Percentiles rank a stretch among this genome's conserved stretches.
Evolutionary conservation across 1,139 yeast species (phyloP).

Genomic region (Nadsonia starkeyi-henricii): DNA sequence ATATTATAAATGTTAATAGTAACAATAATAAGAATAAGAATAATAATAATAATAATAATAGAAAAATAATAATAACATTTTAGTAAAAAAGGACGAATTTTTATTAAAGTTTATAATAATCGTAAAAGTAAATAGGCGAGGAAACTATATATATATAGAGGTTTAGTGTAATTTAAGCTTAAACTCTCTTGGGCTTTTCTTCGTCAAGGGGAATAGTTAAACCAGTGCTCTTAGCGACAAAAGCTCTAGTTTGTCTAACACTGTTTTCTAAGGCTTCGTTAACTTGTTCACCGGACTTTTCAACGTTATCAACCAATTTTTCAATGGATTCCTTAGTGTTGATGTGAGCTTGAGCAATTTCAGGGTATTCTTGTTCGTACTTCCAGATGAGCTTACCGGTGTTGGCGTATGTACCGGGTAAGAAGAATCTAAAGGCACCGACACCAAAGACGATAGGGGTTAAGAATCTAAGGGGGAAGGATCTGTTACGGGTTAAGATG

Average conservation of each 20-base stretch:
- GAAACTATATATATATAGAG: no score
- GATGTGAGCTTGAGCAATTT: slow-evolving; percentile 51
- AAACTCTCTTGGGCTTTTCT: slow-evolving; percentile 9
- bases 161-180: no score
- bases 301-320: slow-evolving; percentile 32
- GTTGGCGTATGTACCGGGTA: slow-evolving; percentile 67
- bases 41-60: no score
- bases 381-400: slow-evolving; percentile 49
- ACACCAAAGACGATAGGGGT: slow-evolving; percentile 58
- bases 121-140: no score
- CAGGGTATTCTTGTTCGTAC: slow-evolving; percentile 55
- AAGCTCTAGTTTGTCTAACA: slow-evolving; percentile 32
- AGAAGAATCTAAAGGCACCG: slow-evolving; percentile 55
- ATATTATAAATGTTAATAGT: no score
- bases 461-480: slow-evolving; percentile 39
- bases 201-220: slow-evolving; percentile 46
- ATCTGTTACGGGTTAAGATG: slow-evolving; percentile 62
- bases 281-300: slow-evolving; percentile 26
- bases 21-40: no score
- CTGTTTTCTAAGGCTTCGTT: slow-evolving; percentile 26
- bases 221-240: slow-evolving; percentile 51
- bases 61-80: no score
- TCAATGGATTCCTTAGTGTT: slow-evolving; percentile 34
- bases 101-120: no score
- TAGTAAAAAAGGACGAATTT: no score